Percentiles rank a stretch among this genome's conserved stretches.
phyloP scores from a whole-genome alignment of 2,329 filamentous ascomycete genomes.

The Reticulascus tulasneorum region DNA sequence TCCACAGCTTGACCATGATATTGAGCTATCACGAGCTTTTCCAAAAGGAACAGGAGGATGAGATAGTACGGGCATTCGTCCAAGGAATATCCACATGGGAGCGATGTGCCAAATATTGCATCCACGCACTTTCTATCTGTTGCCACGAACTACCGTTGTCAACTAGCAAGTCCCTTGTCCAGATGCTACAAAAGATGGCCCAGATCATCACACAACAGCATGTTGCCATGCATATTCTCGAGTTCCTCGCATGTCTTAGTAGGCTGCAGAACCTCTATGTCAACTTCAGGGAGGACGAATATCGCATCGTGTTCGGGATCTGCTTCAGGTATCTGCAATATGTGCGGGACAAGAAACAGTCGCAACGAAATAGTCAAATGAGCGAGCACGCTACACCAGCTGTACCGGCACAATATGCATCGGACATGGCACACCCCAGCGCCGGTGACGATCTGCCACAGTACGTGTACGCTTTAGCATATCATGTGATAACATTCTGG shows the following conservation, averaged over 20 bases:
- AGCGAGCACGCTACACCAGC: slow-evolving; percentile 32
- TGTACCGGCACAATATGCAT: slow-evolving; percentile 5
- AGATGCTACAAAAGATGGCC: slow-evolving; percentile 87
- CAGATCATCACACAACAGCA: slow-evolving; percentile 92
- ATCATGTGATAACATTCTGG: slow-evolving; percentile 96
- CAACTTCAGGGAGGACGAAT: slow-evolving; percentile 88
- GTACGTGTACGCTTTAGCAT: slow-evolving; percentile 90
- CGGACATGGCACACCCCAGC: slow-evolving; percentile 20
- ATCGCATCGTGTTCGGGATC: slow-evolving; percentile 90
- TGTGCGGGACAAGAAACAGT: slow-evolving; percentile 63
- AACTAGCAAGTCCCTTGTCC: slow-evolving; percentile 78
- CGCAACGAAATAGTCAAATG: slow-evolving; percentile 39
- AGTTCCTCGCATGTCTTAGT: slow-evolving; percentile 88
- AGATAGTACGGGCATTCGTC: slow-evolving; percentile 82
- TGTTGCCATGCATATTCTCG: slow-evolving; percentile 89
- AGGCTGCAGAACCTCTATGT: slow-evolving; percentile 79
- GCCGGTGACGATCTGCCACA: slow-evolving; percentile 71
- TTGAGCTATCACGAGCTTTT: slow-evolving; percentile 88
- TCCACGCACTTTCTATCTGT: slow-evolving; percentile 90
- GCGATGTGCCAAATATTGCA: slow-evolving; percentile 84
- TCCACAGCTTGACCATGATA: slow-evolving; percentile 81
- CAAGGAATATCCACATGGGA: slow-evolving; percentile 81
- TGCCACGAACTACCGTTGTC: slow-evolving; percentile 90
- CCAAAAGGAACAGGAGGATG: slow-evolving; percentile 79
- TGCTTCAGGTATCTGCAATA: slow-evolving; percentile 92